A percentile compares a stretch with the other conserved stretches of the same genome.
phyloP scores from a whole-genome alignment of 176 grass and related monocot species.

The Musa troglodytarum region DNA sequence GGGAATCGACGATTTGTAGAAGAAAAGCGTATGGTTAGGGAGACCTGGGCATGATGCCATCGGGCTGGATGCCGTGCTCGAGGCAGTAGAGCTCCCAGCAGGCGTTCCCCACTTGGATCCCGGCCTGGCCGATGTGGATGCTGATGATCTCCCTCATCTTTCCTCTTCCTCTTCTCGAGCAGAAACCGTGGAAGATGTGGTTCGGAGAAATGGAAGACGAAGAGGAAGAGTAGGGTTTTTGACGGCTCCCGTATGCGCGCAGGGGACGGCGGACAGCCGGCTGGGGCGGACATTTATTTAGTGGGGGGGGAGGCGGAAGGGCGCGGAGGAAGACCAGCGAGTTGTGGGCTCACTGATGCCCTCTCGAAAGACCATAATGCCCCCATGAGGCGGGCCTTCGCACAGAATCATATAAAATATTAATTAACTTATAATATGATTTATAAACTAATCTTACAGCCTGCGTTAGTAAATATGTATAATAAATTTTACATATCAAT shows the following conservation, averaged over 20 bases:
- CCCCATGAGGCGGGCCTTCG: not conserved
- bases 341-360: not conserved
- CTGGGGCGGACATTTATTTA: not conserved
- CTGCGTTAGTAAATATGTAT: too few species aligned
- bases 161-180: not conserved
- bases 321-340: too few species aligned
- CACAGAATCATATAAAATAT: too few species aligned
- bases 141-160: conserved; percentile 20
- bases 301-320: not conserved
- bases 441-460: too few species aligned
- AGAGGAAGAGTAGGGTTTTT: too few species aligned
- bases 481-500: too few species aligned
- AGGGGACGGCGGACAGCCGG: not conserved
- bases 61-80: conserved; percentile 72
- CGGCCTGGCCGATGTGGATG: conserved; percentile 73
- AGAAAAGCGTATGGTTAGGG: too few species aligned
- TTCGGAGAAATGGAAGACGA: not conserved
- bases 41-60: conserved; percentile 20
- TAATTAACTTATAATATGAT: too few species aligned
- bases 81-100: conserved; percentile 91
- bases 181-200: not conserved
- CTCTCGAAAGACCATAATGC: not conserved
- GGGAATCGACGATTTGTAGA: too few species aligned
- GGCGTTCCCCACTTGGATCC: conserved; percentile 85
- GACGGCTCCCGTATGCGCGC: not conserved